phyloP scores from a whole-genome alignment of 345 rosid species.

The Ricinus communis region DNA sequence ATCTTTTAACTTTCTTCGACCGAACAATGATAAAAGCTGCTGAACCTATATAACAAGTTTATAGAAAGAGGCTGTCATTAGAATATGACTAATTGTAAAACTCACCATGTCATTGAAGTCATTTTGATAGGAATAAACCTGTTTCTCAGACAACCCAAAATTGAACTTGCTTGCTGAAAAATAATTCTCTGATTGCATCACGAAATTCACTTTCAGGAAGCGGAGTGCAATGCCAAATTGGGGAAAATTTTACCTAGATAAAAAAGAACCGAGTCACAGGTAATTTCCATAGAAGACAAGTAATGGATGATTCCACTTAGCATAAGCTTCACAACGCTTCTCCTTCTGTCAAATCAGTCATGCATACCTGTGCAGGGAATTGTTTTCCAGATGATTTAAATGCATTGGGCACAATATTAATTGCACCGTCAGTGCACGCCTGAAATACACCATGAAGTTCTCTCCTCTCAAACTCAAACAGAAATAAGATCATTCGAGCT shows the following conservation, averaged over 20 bases:
- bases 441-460: conserved; percentile 67
- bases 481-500: conserved; percentile 69
- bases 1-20: conserved; percentile 34
- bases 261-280: conserved; percentile 1
- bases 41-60: conserved; percentile 36
- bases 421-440: conserved; percentile 56
- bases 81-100: background rate
- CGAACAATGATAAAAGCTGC: conserved; percentile 46
- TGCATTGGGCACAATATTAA: conserved; percentile 59
- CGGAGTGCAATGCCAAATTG: conserved; percentile 54
- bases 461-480: conserved; percentile 63
- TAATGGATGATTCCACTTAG: background rate
- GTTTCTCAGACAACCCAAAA: conserved; percentile 69
- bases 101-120: conserved; percentile 1
- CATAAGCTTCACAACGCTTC: background rate
- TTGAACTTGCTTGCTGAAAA: conserved; percentile 51
- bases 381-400: conserved; percentile 55
- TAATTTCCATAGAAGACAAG: background rate
- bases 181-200: conserved; percentile 61
- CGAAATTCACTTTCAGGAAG: conserved; percentile 60
- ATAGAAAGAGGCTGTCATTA: background rate
- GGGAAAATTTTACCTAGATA: conserved; percentile 48
- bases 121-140: conserved; percentile 42
- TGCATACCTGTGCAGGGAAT: conserved; percentile 72
- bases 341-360: background rate